Evolutionary conservation across 129 eudicot species (phyloP).

Genomic region (Rutidosis leptorrhynchoides): DNA sequence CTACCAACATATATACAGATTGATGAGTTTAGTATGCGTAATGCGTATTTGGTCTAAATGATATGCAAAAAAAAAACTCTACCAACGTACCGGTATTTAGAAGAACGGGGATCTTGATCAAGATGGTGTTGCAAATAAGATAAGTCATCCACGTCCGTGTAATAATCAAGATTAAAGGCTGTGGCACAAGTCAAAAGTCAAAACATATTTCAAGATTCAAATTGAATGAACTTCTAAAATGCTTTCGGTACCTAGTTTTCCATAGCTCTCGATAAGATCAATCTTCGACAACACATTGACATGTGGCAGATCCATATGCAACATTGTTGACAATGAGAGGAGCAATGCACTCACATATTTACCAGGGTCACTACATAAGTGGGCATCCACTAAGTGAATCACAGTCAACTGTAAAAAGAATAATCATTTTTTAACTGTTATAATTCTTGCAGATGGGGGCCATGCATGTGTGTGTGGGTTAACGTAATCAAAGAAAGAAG

Average conservation of each 20-base stretch:
- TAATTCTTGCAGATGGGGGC: background rate
- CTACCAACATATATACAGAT: constrained; percentile 33
- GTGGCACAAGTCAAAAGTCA: constrained; percentile 27
- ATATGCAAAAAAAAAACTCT: background rate
- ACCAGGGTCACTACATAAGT: constrained; percentile 90
- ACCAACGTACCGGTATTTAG: constrained; percentile 63
- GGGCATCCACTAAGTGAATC: constrained; percentile 86
- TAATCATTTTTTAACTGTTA: background rate
- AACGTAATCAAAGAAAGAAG: background rate
- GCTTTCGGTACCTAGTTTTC: constrained; percentile 59
- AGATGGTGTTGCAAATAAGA: constrained; percentile 70
- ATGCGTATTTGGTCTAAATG: constrained; percentile 10
- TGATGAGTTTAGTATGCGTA: background rate
- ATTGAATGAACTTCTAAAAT: background rate
- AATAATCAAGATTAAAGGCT: constrained; percentile 94
- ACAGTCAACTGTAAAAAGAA: constrained; percentile 70
- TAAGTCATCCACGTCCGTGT: constrained; percentile 88
- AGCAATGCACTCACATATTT: constrained; percentile 89
- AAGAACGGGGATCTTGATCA: constrained; percentile 84
- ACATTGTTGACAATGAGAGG: constrained; percentile 85
- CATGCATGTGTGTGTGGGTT: background rate
- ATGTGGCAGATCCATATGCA: constrained; percentile 78
- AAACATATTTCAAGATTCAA: background rate
- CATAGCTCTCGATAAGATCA: constrained; percentile 90
- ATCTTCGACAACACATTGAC: constrained; percentile 82